Percentiles rank a stretch among this genome's conserved stretches.
phyloP scores from a whole-genome alignment of 441 rosid species.

The Adansonia grandidieri region DNA sequence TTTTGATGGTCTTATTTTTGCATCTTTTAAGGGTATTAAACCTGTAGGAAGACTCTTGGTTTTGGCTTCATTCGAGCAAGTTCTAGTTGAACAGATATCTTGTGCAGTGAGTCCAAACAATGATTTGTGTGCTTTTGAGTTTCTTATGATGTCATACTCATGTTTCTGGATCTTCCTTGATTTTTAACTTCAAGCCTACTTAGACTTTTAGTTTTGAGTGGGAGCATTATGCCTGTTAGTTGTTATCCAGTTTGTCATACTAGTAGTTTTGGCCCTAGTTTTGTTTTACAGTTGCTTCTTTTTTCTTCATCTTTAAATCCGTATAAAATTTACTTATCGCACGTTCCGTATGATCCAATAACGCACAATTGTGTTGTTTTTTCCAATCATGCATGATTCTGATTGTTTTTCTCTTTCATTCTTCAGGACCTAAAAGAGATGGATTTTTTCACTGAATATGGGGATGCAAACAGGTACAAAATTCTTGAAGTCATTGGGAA shows the following conservation, averaged over 20 bases:
- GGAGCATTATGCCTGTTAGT: constrained; percentile 2
- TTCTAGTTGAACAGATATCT: background rate
- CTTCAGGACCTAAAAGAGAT: constrained; percentile 70
- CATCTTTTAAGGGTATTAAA: background rate
- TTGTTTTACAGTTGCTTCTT: background rate
- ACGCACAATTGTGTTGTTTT: background rate
- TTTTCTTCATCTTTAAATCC: constrained; percentile 3
- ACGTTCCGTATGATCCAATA: background rate
- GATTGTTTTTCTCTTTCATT: constrained; percentile 22
- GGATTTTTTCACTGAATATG: constrained; percentile 95
- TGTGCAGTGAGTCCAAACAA: background rate
- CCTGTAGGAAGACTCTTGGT: background rate
- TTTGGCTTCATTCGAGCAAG: background rate
- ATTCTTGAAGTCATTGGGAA: constrained; percentile 90
- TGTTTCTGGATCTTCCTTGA: background rate
- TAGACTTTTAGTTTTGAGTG: background rate
- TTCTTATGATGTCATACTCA: background rate
- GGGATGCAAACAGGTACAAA: constrained; percentile 90
- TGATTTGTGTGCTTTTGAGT: no score
- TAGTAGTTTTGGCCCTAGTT: background rate
- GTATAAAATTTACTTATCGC: background rate
- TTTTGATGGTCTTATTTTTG: background rate
- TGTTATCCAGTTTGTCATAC: background rate
- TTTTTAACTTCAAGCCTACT: background rate
- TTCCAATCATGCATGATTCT: background rate